A percentile compares a stretch with the other conserved stretches of the same genome.
These are phyloP conservation scores for Pichia sp. DNA, from an alignment of 1,139 yeast genomes.

Conservation along the genomic window DNA sequence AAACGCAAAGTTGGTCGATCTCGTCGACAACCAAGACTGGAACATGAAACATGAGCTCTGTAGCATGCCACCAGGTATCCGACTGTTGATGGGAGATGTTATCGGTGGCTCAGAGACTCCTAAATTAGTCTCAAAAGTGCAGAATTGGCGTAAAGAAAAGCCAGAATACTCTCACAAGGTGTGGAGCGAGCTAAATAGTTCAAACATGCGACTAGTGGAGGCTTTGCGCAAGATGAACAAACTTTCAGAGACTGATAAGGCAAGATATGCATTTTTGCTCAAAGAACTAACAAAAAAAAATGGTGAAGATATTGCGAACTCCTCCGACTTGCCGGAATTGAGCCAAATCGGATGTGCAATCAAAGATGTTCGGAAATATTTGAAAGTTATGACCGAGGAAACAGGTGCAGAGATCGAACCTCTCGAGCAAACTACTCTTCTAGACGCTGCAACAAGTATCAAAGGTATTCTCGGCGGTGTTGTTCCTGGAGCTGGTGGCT, in stretches of 20 bases:
- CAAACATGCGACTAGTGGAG: slow-evolving; percentile 55
- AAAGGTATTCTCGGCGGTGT: slow-evolving; percentile 88
- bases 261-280: slow-evolving; percentile 30
- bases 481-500: slow-evolving; percentile 98
- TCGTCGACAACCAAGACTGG: slow-evolving; percentile 56
- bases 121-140: slow-evolving; percentile 71
- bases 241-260: slow-evolving; percentile 31
- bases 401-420: slow-evolving; percentile 93
- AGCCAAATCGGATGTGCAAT: slow-evolving; percentile 37
- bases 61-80: slow-evolving; percentile 60
- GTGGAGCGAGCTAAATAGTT: slow-evolving; percentile 51
- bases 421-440: slow-evolving; percentile 58
- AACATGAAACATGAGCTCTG: slow-evolving; percentile 49
- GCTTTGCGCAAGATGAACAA: slow-evolving; percentile 41
- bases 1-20: slow-evolving; percentile 31
- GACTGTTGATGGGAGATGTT: slow-evolving; percentile 87
- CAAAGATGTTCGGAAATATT: slow-evolving; percentile 45
- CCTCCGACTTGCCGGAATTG: slow-evolving; percentile 8
- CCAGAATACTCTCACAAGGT: slow-evolving; percentile 48
- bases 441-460: slow-evolving; percentile 55
- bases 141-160: slow-evolving; percentile 58
- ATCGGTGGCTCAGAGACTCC: slow-evolving; percentile 93
- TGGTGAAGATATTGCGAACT: slow-evolving; percentile 9
- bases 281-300: slow-evolving; percentile 18
- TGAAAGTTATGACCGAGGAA: slow-evolving; percentile 54